Evolutionary conservation across 106 monocot genomes (phyloP).

Genomic region (Dioscorea dumetorum): DNA sequence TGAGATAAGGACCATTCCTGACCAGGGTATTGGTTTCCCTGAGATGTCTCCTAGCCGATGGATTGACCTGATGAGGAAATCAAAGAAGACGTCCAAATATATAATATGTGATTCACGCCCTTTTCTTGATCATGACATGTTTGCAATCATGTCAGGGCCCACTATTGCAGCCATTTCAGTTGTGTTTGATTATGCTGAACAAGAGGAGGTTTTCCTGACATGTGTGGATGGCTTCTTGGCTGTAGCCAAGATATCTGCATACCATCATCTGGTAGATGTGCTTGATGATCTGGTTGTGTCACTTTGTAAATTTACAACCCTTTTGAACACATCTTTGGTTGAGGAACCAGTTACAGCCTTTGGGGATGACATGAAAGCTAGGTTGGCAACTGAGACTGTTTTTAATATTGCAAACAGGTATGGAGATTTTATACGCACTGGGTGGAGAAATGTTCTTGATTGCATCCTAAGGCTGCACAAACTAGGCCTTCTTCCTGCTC

Average conservation of each 20-base stretch:
- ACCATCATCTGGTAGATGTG: conserved; percentile 58
- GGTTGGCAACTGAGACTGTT: conserved; percentile 63
- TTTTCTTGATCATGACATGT: conserved; percentile 70
- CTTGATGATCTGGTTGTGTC: conserved; percentile 66
- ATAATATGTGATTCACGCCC: conserved; percentile 40
- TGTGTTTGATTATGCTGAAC: conserved; percentile 69
- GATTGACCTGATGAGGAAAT: conserved; percentile 58
- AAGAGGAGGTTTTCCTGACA: conserved; percentile 39
- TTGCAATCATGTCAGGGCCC: conserved; percentile 67
- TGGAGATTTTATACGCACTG: conserved; percentile 57
- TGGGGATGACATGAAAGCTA: conserved; percentile 69
- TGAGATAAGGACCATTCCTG: conserved; percentile 65
- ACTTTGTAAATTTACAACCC: conserved; percentile 67
- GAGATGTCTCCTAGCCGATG: conserved; percentile 70
- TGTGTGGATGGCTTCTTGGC: conserved; percentile 63
- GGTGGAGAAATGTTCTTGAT: conserved; percentile 65
- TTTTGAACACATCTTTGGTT: conserved; percentile 36
- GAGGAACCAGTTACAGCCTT: conserved; percentile 58
- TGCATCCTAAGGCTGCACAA: conserved; percentile 70
- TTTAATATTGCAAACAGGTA: conserved; percentile 61
- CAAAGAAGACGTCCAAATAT: conserved; percentile 50
- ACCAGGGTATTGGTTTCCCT: conserved; percentile 39
- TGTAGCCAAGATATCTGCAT: conserved; percentile 59
- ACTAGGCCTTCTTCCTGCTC: conserved; percentile 60
- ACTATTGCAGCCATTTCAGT: conserved; percentile 72